Conservation (phyloP, 2,329 filamentous ascomycete species). For the Malbranchea cinnamomea region DNA sequence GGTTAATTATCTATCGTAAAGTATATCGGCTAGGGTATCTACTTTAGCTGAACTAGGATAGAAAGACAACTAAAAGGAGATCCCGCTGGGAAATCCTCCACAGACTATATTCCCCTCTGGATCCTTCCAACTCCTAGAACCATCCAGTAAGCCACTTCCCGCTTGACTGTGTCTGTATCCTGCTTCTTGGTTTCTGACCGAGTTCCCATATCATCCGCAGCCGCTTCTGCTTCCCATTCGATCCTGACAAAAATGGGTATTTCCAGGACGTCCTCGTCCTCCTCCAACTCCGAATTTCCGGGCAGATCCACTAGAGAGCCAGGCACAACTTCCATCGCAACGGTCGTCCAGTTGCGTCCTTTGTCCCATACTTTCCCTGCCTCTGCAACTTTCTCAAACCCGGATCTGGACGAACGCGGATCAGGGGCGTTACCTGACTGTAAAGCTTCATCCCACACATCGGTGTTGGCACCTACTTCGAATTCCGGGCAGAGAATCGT, state of each 20-base stretch:
- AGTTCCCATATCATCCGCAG: constrained; percentile 21
- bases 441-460: constrained; percentile 83
- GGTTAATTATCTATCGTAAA: too few relatives aligned
- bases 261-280: constrained; percentile 57
- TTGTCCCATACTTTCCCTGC: constrained; percentile 94
- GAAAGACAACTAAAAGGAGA: too few relatives aligned
- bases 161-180: constrained; percentile 56
- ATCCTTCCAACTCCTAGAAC: constrained; percentile 80
- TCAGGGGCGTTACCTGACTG: constrained; percentile 35
- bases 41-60: too few relatives aligned
- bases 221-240: constrained; percentile 64
- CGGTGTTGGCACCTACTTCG: constrained; percentile 85
- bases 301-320: constrained; percentile 24
- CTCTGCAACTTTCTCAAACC: constrained; percentile 46
- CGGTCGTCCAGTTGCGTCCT: constrained; percentile 85
- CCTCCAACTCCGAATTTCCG: constrained; percentile 18
- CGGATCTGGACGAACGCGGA: constrained; percentile 27
- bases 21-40: too few relatives aligned
- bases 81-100: too few relatives aligned
- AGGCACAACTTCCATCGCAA: constrained; percentile 80
- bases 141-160: constrained; percentile 91
- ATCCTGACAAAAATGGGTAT: constrained; percentile 88
- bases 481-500: constrained; percentile 92
- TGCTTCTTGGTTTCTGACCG: constrained; percentile 17
- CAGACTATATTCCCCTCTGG: too few relatives aligned